A percentile compares a stretch with the other conserved stretches of the same genome.
These are phyloP conservation scores for Ceratocystiopsis sp. DNA, from an alignment of 2,329 filamentous ascomycete genomes.

Conservation along the genomic window DNA sequence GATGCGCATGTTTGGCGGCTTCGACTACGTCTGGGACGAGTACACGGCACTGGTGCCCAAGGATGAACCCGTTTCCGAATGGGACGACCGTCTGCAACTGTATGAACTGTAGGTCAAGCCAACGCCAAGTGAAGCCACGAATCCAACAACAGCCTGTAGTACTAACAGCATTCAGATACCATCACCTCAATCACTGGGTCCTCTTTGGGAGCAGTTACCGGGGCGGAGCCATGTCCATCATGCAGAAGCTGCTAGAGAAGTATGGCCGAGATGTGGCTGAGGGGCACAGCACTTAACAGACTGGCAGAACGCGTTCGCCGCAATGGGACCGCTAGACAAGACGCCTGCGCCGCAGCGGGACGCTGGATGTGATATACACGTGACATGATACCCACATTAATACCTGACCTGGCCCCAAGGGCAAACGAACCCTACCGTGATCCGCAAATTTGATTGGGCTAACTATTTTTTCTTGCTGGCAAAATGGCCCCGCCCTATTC, in stretches of 20 bases:
- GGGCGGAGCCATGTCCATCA: conserved; percentile 59
- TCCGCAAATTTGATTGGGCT: too few species aligned
- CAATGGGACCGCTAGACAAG: too few species aligned
- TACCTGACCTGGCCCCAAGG: too few species aligned
- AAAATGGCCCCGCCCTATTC: too few species aligned
- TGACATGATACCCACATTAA: too few species aligned
- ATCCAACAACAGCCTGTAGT: background rate
- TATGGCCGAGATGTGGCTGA: conserved; percentile 32
- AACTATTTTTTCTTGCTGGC: too few species aligned
- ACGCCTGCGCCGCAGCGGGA: too few species aligned
- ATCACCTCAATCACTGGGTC: conserved; percentile 77
- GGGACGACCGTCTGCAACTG: conserved; percentile 61
- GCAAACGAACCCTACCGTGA: too few species aligned
- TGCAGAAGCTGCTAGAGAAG: conserved; percentile 55
- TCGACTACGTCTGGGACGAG: conserved; percentile 58
- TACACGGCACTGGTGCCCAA: conserved; percentile 63
- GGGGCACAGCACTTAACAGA: too few species aligned
- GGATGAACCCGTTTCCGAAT: conserved; percentile 66
- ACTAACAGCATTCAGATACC: conserved; percentile 39
- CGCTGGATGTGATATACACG: too few species aligned
- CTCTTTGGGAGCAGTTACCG: conserved; percentile 72
- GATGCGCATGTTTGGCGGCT: conserved; percentile 94
- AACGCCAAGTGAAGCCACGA: background rate
- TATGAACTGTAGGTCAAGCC: conserved; percentile 59
- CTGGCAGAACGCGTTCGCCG: too few species aligned